These are phyloP conservation scores for Cicer cuneatum DNA, from an alignment of 306 rosid genomes.

Conservation along the genomic window DNA sequence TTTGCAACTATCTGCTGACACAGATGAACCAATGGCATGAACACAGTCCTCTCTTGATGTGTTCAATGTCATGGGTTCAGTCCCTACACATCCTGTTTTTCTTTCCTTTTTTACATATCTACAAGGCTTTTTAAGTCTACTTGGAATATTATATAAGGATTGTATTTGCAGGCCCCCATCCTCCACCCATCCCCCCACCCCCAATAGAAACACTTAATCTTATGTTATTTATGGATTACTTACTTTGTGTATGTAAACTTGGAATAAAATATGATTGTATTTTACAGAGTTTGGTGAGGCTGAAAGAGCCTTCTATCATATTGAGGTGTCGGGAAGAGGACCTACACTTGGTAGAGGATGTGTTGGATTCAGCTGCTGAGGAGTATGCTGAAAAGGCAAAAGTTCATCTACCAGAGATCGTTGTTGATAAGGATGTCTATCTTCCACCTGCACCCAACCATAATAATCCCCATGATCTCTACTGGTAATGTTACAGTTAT, in stretches of 20 bases:
- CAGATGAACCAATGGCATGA: background rate
- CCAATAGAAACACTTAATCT: background rate
- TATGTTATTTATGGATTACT: background rate
- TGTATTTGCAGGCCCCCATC: background rate
- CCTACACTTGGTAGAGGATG: conserved; percentile 71
- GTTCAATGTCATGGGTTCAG: conserved; percentile 12
- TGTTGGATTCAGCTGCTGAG: conserved; percentile 70
- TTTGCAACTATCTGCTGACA: conserved; percentile 30
- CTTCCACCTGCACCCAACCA: conserved; percentile 88
- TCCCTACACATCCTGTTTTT: background rate
- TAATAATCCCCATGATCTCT: conserved; percentile 64
- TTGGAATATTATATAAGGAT: conserved; percentile 16
- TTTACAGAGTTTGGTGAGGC: conserved; percentile 83
- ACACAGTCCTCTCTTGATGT: conserved; percentile 8
- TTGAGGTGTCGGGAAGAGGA: conserved; percentile 88
- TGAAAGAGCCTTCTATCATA: conserved; percentile 92
- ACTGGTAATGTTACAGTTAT: conserved; percentile 62
- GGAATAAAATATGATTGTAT: conserved; percentile 33
- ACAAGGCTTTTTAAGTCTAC: conserved; percentile 17
- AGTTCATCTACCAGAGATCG: conserved; percentile 75
- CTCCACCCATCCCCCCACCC: background rate
- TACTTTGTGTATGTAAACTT: conserved; percentile 10
- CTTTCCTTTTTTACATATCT: background rate
- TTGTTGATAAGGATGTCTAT: conserved; percentile 67
- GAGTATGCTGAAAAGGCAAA: conserved; percentile 82